Conservation (phyloP, 1,139 yeast species). For the Meyerozyma sp. region DNA sequence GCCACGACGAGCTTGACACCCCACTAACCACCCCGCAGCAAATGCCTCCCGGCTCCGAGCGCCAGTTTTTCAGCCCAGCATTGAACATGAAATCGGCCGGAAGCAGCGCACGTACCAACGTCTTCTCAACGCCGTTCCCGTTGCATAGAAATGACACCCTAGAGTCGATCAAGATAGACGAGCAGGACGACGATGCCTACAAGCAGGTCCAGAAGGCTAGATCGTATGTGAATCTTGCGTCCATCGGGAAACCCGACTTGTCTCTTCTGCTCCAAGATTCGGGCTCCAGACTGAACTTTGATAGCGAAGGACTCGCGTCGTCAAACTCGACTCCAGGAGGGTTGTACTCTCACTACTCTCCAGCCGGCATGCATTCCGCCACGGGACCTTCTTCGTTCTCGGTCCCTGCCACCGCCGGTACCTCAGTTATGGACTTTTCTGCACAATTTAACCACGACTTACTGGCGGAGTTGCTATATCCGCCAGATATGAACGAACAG, state of each 20-base stretch:
- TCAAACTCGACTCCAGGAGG: slow-evolving; percentile 17
- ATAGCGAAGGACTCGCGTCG: slow-evolving; percentile 6
- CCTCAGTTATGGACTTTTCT: slow-evolving; percentile 5
- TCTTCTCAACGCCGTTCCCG: slow-evolving; percentile 5
- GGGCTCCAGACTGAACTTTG: background rate
- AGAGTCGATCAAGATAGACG: slow-evolving; percentile 33
- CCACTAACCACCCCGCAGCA: background rate
- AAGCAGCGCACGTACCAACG: background rate
- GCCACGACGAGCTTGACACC: slow-evolving; percentile 3
- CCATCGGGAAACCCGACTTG: background rate
- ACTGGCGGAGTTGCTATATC: background rate
- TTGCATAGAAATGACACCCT: slow-evolving; percentile 16
- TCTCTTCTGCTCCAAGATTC: background rate
- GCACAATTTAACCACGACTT: background rate
- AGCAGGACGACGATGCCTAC: slow-evolving; percentile 42
- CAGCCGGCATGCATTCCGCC: slow-evolving; percentile 4
- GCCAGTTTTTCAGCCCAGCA: background rate
- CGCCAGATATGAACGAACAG: background rate
- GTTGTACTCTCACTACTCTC: slow-evolving; percentile 7
- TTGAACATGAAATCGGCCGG: slow-evolving; percentile 5
- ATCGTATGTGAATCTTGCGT: slow-evolving; percentile 19
- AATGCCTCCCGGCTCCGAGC: background rate
- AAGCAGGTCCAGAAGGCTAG: slow-evolving; percentile 38
- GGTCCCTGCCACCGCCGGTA: slow-evolving; percentile 10
- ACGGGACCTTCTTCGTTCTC: slow-evolving; percentile 9